These are phyloP conservation scores for Globisporangium emineosum DNA, from an alignment of 352 stramenopile species.

Conservation along the genomic window DNA sequence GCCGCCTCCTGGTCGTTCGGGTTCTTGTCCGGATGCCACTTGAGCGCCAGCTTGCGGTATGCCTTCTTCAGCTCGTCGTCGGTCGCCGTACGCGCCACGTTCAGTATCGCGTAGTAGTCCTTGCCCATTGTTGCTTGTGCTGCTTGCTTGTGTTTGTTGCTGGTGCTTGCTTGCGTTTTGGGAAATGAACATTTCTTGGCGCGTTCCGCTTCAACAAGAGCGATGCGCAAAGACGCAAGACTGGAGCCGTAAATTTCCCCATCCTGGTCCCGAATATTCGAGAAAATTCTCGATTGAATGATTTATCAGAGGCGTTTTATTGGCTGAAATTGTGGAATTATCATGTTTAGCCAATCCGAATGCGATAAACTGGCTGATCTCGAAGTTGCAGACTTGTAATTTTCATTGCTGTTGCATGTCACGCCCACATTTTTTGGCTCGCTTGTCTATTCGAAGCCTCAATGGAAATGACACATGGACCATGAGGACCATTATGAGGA, in stretches of 20 bases:
- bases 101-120: slow-evolving; percentile 84
- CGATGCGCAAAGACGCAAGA: background rate
- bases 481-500: background rate
- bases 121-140: slow-evolving; percentile 55
- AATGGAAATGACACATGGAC: background rate
- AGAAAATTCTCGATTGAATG: slow-evolving; percentile 29
- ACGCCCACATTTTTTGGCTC: background rate
- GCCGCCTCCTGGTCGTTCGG: slow-evolving; percentile 79
- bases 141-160: background rate
- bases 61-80: slow-evolving; percentile 84
- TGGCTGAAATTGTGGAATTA: background rate
- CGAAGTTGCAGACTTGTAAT: background rate
- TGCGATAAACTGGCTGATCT: background rate
- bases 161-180: slow-evolving; percentile 16
- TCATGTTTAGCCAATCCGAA: background rate
- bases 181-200: slow-evolving; percentile 9
- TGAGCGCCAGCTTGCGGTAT: slow-evolving; percentile 89
- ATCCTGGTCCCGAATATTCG: slow-evolving; percentile 13
- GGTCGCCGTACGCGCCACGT: slow-evolving; percentile 56
- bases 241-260: slow-evolving; percentile 6
- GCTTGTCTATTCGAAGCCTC: background rate
- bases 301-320: background rate
- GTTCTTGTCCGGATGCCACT: slow-evolving; percentile 94
- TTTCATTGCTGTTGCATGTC: slow-evolving; percentile 3
- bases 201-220: slow-evolving; percentile 6